These are phyloP conservation scores for Lipomyces oligophaga DNA, from an alignment of 805 yeast species.

Conservation along the genomic window DNA sequence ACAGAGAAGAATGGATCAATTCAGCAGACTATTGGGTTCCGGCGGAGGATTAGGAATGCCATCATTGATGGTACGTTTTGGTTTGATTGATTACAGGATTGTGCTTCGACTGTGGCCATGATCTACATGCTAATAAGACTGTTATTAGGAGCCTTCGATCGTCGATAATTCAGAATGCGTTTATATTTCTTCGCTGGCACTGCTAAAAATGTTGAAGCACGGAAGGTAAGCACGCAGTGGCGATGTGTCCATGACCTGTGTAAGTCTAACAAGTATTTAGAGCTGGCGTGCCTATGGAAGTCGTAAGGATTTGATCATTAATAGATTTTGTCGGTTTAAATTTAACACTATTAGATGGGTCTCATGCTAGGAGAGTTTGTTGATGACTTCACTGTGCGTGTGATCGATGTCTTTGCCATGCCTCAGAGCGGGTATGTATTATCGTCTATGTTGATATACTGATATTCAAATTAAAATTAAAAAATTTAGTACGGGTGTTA, in stretches of 20 bases:
- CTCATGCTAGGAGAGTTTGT: slow-evolving; percentile 97
- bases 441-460: too few species aligned
- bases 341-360: slow-evolving; percentile 58
- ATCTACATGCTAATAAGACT: not conserved
- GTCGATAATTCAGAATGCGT: slow-evolving; percentile 91
- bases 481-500: slow-evolving; percentile 92
- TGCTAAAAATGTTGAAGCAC: slow-evolving; percentile 94
- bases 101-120: too few species aligned
- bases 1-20: slow-evolving; percentile 17
- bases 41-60: slow-evolving; percentile 24
- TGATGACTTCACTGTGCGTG: slow-evolving; percentile 95
- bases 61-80: slow-evolving; percentile 12
- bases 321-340: not conserved
- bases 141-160: slow-evolving; percentile 28
- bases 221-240: slow-evolving; percentile 50
- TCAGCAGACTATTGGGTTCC: slow-evolving; percentile 23
- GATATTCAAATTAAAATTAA: not conserved
- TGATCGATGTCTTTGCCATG: slow-evolving; percentile 98
- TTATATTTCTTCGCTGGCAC: slow-evolving; percentile 89
- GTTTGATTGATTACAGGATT: not conserved
- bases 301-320: slow-evolving; percentile 32
- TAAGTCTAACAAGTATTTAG: slow-evolving; percentile 18
- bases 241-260: not conserved
- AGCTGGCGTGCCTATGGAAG: slow-evolving; percentile 69
- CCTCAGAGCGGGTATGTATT: slow-evolving; percentile 65